Conservation (phyloP, 2,329 filamentous ascomycete genomes). For the Calonectria pseudoreteaudii region DNA sequence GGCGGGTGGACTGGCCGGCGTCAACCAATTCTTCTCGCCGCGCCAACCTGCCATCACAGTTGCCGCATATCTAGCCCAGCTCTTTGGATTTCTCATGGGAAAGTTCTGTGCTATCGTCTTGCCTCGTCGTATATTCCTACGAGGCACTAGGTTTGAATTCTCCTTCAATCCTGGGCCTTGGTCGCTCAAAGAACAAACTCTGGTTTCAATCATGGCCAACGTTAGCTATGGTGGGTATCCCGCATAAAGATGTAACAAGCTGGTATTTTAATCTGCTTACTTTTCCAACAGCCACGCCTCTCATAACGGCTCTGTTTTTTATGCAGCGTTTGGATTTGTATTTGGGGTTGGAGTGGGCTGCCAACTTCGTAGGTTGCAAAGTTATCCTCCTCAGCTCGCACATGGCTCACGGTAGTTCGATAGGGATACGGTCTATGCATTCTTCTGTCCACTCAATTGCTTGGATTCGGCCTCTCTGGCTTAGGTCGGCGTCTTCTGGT, state of each 20-base stretch:
- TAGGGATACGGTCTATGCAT: background rate
- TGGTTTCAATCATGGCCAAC: slow-evolving; percentile 72
- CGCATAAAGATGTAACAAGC: no score
- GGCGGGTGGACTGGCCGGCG: slow-evolving; percentile 52
- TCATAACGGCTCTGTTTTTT: background rate
- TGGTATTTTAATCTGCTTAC: slow-evolving; percentile 46
- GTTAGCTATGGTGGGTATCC: slow-evolving; percentile 60
- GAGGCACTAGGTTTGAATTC: slow-evolving; percentile 64
- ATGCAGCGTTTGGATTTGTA: background rate
- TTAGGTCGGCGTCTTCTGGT: background rate
- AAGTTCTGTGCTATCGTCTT: slow-evolving; percentile 46
- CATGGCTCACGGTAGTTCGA: background rate
- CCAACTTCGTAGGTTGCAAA: background rate
- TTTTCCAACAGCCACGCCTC: slow-evolving; percentile 60
- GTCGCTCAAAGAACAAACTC: slow-evolving; percentile 71
- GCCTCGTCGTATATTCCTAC: slow-evolving; percentile 52
- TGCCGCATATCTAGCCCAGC: slow-evolving; percentile 71
- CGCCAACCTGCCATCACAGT: slow-evolving; percentile 70
- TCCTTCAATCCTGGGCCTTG: slow-evolving; percentile 69
- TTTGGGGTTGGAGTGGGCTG: background rate
- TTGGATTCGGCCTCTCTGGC: background rate
- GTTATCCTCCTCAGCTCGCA: no score
- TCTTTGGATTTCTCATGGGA: slow-evolving; percentile 62
- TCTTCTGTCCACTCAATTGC: background rate
- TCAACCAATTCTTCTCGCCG: slow-evolving; percentile 69